Percentiles rank a stretch among this genome's conserved stretches.
Conservation (phyloP, 306 rosid species). For the Fagus crenata region DNA sequence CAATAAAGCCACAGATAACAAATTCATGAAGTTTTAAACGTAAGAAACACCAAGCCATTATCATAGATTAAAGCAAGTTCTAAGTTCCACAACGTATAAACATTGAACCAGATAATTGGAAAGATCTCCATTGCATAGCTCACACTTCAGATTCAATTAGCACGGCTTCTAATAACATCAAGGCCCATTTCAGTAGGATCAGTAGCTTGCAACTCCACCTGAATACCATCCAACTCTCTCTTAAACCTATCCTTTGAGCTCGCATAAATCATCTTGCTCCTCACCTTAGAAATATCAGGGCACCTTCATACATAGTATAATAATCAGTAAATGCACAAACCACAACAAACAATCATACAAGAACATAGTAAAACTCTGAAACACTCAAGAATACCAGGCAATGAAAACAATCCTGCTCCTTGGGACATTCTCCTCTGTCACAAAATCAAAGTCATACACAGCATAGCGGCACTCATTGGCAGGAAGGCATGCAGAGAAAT, state of each 20-base stretch:
- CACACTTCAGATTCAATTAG: conserved; percentile 23
- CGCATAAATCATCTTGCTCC: conserved; percentile 54
- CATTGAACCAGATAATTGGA: conserved; percentile 30
- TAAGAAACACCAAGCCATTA: conserved; percentile 1
- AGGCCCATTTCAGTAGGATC: conserved; percentile 53
- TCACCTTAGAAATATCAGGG: conserved; percentile 47
- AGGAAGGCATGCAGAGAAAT: conserved; percentile 47
- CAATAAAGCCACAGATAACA: conserved; percentile 36
- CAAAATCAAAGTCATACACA: conserved; percentile 50
- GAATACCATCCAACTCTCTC: conserved; percentile 56
- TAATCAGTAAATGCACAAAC: not conserved
- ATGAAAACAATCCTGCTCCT: conserved; percentile 57
- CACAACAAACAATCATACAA: not conserved
- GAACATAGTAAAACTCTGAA: not conserved
- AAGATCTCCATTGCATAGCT: conserved; percentile 9
- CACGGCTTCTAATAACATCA: conserved; percentile 52
- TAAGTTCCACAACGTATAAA: conserved; percentile 27
- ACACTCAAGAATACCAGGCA: conserved; percentile 41
- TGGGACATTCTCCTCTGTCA: conserved; percentile 52
- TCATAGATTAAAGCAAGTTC: conserved; percentile 28
- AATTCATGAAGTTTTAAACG: conserved; percentile 18
- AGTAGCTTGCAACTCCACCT: conserved; percentile 59
- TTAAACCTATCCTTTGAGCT: conserved; percentile 54
- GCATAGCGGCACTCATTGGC: conserved; percentile 55
- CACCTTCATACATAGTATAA: conserved; percentile 32